Evolutionary conservation across 2,329 filamentous ascomycete genomes (phyloP).

Genomic region (Graphium sp.): DNA sequence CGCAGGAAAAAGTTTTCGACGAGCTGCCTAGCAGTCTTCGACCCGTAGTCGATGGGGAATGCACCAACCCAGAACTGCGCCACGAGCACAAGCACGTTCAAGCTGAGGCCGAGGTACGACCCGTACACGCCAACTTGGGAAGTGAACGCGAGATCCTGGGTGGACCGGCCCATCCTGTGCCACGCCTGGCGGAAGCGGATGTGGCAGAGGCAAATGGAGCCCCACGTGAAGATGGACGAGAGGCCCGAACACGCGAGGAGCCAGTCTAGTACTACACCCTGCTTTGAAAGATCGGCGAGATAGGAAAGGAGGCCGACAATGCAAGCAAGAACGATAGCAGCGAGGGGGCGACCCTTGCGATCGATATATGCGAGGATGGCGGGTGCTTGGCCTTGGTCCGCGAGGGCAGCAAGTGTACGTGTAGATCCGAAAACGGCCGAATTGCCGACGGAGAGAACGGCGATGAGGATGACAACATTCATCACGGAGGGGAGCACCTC

Average conservation of each 20-base stretch:
- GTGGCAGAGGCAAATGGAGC: slow-evolving; percentile 74
- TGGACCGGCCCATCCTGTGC: slow-evolving; percentile 48
- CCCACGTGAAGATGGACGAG: slow-evolving; percentile 63
- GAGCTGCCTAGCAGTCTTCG: slow-evolving; percentile 24
- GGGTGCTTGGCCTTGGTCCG: slow-evolving; percentile 75
- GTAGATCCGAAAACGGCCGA: slow-evolving; percentile 84
- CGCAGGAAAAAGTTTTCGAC: slow-evolving; percentile 56
- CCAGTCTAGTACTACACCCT: slow-evolving; percentile 55
- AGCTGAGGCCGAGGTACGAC: slow-evolving; percentile 61
- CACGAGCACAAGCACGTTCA: slow-evolving; percentile 61
- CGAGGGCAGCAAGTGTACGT: slow-evolving; percentile 74
- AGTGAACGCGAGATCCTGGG: slow-evolving; percentile 64
- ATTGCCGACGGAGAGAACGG: slow-evolving; percentile 82
- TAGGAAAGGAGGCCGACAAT: slow-evolving; percentile 59
- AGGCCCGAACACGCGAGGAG: slow-evolving; percentile 56
- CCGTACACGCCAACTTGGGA: slow-evolving; percentile 66
- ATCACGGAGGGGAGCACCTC: slow-evolving; percentile 69
- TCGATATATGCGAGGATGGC: slow-evolving; percentile 66
- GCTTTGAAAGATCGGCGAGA: slow-evolving; percentile 41
- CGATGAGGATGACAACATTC: slow-evolving; percentile 88
- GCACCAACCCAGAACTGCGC: slow-evolving; percentile 83
- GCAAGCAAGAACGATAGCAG: slow-evolving; percentile 53
- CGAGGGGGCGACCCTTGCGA: slow-evolving; percentile 61
- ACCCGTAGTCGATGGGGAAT: slow-evolving; percentile 48
- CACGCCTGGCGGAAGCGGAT: slow-evolving; percentile 83